phyloP scores from a whole-genome alignment of 495 filamentous ascomycete species.

The Pyrenula aspistea region DNA sequence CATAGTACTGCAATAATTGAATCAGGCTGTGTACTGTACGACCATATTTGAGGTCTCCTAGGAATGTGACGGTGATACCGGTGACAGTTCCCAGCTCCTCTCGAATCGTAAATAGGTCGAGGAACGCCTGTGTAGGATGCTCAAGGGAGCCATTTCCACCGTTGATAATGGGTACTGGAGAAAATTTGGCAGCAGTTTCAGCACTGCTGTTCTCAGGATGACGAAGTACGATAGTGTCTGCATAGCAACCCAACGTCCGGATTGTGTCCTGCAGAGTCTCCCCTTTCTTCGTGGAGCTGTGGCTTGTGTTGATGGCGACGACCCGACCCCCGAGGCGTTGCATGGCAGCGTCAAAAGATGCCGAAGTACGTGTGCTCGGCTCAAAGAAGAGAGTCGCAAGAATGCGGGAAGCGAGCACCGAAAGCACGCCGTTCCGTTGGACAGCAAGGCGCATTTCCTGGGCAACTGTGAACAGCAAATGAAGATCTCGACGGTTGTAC shows the following conservation, averaged over 20 bases:
- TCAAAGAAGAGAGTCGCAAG: slow-evolving; percentile 94
- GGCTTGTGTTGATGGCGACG: slow-evolving; percentile 61
- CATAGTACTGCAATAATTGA: slow-evolving; percentile 87
- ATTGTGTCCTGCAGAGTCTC: slow-evolving; percentile 89
- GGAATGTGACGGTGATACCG: slow-evolving; percentile 89
- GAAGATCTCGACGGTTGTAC: slow-evolving; percentile 75
- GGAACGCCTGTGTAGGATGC: slow-evolving; percentile 94
- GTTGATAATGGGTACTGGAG: slow-evolving; percentile 86
- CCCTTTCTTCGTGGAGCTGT: slow-evolving; percentile 83
- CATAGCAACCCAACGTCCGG: slow-evolving; percentile 85
- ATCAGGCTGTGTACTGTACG: slow-evolving; percentile 89
- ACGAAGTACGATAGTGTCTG: slow-evolving; percentile 85
- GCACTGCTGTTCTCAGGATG: slow-evolving; percentile 75
- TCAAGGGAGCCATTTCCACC: slow-evolving; percentile 90
- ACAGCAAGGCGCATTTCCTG: slow-evolving; percentile 93
- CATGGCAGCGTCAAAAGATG: slow-evolving; percentile 97
- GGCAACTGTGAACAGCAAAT: slow-evolving; percentile 88
- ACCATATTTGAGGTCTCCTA: slow-evolving; percentile 84
- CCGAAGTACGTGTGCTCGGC: slow-evolving; percentile 89
- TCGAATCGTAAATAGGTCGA: slow-evolving; percentile 97
- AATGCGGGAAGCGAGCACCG: slow-evolving; percentile 73
- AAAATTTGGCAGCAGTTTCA: slow-evolving; percentile 70
- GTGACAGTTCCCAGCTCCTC: slow-evolving; percentile 93
- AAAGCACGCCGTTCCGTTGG: slow-evolving; percentile 76
- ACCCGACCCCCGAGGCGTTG: slow-evolving; percentile 84